A percentile compares a stretch with the other conserved stretches of the same genome.
phyloP scores from a whole-genome alignment of 495 filamentous ascomycete species.

The Aspergillus indologenus region DNA sequence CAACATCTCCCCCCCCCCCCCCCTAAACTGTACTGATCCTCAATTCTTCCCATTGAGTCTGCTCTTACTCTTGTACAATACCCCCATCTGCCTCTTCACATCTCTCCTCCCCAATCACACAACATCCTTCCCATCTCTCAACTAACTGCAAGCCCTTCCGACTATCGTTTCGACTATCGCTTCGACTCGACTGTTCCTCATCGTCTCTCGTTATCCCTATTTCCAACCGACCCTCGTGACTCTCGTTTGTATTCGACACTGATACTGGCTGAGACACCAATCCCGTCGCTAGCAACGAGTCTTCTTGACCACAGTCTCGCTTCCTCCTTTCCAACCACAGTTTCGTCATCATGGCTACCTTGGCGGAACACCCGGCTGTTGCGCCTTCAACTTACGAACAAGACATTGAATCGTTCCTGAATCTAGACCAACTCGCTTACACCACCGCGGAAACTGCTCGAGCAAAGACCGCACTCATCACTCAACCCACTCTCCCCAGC shows the following conservation, averaged over 20 bases:
- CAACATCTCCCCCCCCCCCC: no score
- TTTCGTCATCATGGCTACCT: constrained; percentile 38
- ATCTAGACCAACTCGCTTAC: constrained; percentile 48
- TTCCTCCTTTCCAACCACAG: background rate
- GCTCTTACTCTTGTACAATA: background rate
- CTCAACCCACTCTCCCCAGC: constrained; percentile 38
- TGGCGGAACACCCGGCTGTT: constrained; percentile 40
- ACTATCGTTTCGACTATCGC: no score
- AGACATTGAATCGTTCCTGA: constrained; percentile 49
- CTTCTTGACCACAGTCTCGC: background rate
- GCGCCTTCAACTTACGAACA: constrained; percentile 42
- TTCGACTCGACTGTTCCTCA: no score
- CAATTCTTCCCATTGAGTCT: background rate
- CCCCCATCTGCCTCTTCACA: background rate
- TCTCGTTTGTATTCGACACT: background rate
- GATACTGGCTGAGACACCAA: background rate
- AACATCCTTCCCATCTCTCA: background rate
- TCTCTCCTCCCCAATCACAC: background rate
- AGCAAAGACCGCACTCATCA: constrained; percentile 37
- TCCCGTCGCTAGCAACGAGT: background rate
- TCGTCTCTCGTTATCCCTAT: constrained; percentile 9
- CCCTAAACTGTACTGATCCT: background rate
- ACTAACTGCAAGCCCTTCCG: background rate
- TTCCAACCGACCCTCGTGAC: background rate
- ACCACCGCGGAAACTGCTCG: constrained; percentile 39